Evolutionary conservation across 345 rosid genomes (phyloP), one percentile per base, ranked within the genome.

Genomic region (Melaleuca alternifolia): DNA sequence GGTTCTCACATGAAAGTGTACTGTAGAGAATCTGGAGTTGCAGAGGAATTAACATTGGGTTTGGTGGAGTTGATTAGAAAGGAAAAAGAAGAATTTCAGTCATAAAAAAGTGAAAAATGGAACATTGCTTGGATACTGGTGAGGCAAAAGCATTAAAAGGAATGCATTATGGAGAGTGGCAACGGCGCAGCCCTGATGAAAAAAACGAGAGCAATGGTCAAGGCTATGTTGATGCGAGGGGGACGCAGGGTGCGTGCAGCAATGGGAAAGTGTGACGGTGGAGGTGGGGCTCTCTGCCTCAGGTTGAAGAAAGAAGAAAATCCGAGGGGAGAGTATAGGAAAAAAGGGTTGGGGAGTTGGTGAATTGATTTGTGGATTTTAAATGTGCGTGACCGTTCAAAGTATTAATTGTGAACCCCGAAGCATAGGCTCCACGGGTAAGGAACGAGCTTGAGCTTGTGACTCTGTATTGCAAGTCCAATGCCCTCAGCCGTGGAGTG

Each of bases 1-100:
- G 92, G 91, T 65, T 85, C 87, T 52, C 86, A 87, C 77, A 71
- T 91, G 56, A 92, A 93, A 90, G 59, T 85, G 61, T 86, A 88
- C 57, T 23, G 50, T 44, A 84, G 84, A 85, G 85, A 54, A 82
- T 30, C 57, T 2, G 62, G 48, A 65, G 57, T 50, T 52, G 61
- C 18, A 50, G 85, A 52, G 85, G 14, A 71, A 71, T 26, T 71
- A 18, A 71, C 81, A 71, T 71, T 71, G 81, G 9, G 81, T 37
- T 37, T 71, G 48, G 48, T 37, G 48, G 81, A 71, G 81, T 18
- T 71, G 48, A 71, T 71, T 71, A 37, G 81, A 37, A 37, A 71
- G 81, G 81, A 71, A 37, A 71, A 37, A 12, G 21, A 71, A 71
- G 81, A 71, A 18, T 18, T 33, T 37, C 18, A 41, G 18, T 71